Evolutionary conservation across 2,329 filamentous ascomycete species (phyloP).

Genomic region (Aspergillus viridinutans): DNA sequence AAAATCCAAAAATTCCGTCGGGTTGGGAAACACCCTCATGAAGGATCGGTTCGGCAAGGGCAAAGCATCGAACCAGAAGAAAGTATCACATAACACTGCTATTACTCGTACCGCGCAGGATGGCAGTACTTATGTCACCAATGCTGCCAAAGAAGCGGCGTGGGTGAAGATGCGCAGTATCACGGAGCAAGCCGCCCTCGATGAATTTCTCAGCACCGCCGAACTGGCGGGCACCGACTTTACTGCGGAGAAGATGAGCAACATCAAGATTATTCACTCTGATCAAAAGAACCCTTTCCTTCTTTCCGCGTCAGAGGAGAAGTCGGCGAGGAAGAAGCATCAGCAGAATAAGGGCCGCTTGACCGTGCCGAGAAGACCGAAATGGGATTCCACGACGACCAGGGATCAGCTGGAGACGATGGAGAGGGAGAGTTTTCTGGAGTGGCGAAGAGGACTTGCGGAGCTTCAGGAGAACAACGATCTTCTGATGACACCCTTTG

Average conservation of each 20-base stretch:
- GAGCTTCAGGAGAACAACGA: constrained; percentile 93
- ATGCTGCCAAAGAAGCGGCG: constrained; percentile 81
- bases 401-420: constrained; percentile 71
- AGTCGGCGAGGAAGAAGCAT: constrained; percentile 73
- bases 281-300: constrained; percentile 96
- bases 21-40: constrained; percentile 96
- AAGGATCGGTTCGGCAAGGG: constrained; percentile 96
- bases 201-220: constrained; percentile 93
- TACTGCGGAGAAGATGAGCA: constrained; percentile 98
- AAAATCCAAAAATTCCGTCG: constrained; percentile 93
- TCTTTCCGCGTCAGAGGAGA: constrained; percentile 79
- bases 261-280: constrained; percentile 96
- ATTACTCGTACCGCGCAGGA: constrained; percentile 69
- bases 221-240: constrained; percentile 98
- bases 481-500: constrained; percentile 94
- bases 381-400: constrained; percentile 84
- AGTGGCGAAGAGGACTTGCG: constrained; percentile 86
- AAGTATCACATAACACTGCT: constrained; percentile 58
- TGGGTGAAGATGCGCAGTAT: constrained; percentile 99
- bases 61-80: constrained; percentile 78
- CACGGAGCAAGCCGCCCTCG: constrained; percentile 91
- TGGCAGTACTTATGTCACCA: constrained; percentile 87
- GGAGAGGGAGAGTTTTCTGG: constrained; percentile 76
- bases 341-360: constrained; percentile 71
- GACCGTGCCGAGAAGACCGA: constrained; percentile 83